These are phyloP conservation scores for Aristolochia contorta DNA, from an alignment of 164 flowering plant species.

Conservation along the genomic window DNA sequence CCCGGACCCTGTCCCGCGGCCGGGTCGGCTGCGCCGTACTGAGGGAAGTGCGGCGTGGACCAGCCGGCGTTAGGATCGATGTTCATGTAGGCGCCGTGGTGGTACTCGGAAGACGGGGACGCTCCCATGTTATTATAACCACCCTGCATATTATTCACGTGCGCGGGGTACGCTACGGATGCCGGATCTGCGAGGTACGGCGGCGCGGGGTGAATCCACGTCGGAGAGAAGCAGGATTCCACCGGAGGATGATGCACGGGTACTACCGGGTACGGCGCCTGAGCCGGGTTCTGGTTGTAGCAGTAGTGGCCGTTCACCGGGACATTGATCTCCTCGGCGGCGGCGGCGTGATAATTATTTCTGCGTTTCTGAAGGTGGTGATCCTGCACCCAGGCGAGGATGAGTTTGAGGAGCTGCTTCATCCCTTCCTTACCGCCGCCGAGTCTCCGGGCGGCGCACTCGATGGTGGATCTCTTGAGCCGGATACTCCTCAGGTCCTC, in stretches of 20 bases:
- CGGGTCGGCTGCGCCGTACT: conserved; percentile 8
- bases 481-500: conserved; percentile 81
- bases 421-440: conserved; percentile 81
- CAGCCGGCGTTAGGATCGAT: conserved; percentile 31
- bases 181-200: conserved; percentile 7
- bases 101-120: conserved; percentile 17
- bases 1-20: no score
- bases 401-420: conserved; percentile 72
- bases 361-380: conserved; percentile 62
- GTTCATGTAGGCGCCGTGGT: no score
- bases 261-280: not conserved
- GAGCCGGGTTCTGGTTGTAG: conserved; percentile 9
- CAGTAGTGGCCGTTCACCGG: no score
- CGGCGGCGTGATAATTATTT: no score
- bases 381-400: conserved; percentile 87
- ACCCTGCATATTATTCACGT: no score
- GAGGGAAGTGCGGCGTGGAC: conserved; percentile 16
- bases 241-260: conserved; percentile 8
- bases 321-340: no score
- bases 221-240: conserved; percentile 15
- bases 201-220: conserved; percentile 1
- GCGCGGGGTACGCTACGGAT: no score
- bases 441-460: conserved; percentile 61
- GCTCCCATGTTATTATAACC: conserved; percentile 35
- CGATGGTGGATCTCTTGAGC: conserved; percentile 74